Conservation (phyloP, 1,139 yeast species). For the Schwanniomyces etchellsii region DNA sequence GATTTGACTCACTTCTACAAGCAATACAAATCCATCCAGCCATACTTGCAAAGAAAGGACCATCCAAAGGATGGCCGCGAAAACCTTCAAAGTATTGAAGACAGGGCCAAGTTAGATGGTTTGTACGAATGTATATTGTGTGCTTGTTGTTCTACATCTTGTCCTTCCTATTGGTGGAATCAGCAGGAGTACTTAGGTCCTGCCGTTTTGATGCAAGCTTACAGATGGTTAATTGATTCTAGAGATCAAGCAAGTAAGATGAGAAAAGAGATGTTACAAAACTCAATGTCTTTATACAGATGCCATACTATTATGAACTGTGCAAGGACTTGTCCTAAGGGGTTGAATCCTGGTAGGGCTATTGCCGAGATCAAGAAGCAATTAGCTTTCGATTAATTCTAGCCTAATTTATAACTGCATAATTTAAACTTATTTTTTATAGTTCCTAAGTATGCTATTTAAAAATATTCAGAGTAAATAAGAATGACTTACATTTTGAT, state of each 20-base stretch:
- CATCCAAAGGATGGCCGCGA: constrained; percentile 90
- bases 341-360: constrained; percentile 96
- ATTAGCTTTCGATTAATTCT: constrained; percentile 70
- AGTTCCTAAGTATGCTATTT: constrained; percentile 3
- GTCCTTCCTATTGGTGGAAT: constrained; percentile 99
- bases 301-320: constrained; percentile 99
- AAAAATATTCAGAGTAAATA: no score
- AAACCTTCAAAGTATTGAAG: constrained; percentile 84
- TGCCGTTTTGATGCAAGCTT: constrained; percentile 98
- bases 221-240: constrained; percentile 97
- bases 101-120: constrained; percentile 95
- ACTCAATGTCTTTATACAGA: constrained; percentile 96
- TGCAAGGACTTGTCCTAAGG: constrained; percentile 97
- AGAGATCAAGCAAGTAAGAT: constrained; percentile 83
- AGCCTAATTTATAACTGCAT: no score
- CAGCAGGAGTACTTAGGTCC: constrained; percentile 98
- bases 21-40: constrained; percentile 97
- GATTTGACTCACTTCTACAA: constrained; percentile 96
- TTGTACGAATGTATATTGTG: constrained; percentile 96
- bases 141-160: constrained; percentile 98
- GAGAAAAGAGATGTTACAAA: constrained; percentile 89
- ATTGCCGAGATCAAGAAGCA: constrained; percentile 96
- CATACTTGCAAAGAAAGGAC: constrained; percentile 81
- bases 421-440: no score
- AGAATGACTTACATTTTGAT: no score